These are phyloP conservation scores for Penicillium sp. DNA, from an alignment of 2,329 filamentous ascomycete genomes.

Conservation along the genomic window DNA sequence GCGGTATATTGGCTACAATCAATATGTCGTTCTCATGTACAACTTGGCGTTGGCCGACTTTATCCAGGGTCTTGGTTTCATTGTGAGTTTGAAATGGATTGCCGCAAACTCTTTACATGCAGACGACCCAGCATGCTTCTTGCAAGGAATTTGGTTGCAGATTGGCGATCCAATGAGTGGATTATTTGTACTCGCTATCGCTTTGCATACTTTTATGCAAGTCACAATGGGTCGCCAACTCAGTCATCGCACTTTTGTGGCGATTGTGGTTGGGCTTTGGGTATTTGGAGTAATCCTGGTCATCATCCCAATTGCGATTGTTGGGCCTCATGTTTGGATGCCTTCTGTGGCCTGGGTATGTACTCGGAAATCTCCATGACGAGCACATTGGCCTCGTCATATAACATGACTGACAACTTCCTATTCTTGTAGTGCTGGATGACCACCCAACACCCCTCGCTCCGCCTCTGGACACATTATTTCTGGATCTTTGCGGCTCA, in stretches of 20 bases:
- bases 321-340: slow-evolving; percentile 48
- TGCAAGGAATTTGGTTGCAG: slow-evolving; percentile 56
- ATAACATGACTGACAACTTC: slow-evolving; percentile 6
- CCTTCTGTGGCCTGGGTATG: slow-evolving; percentile 57
- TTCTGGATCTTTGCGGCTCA: slow-evolving; percentile 59
- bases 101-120: slow-evolving; percentile 47
- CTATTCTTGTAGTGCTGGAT: slow-evolving; percentile 55
- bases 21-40: slow-evolving; percentile 57
- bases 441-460: slow-evolving; percentile 46
- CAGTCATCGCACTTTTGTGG: slow-evolving; percentile 49
- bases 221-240: slow-evolving; percentile 52
- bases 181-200: slow-evolving; percentile 57
- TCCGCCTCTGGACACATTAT: slow-evolving; percentile 57
- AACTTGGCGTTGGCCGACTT: slow-evolving; percentile 56
- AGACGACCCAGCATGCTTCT: slow-evolving; percentile 50
- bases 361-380: slow-evolving; percentile 6
- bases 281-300: slow-evolving; percentile 51
- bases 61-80: slow-evolving; percentile 54
- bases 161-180: slow-evolving; percentile 56
- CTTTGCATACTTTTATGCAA: slow-evolving; percentile 55
- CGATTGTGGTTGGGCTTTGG: slow-evolving; percentile 51
- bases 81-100: slow-evolving; percentile 54
- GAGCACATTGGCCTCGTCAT: background rate
- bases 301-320: slow-evolving; percentile 49
- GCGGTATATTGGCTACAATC: slow-evolving; percentile 48